Evolutionary conservation across 352 stramenopile genomes (phyloP).

Genomic region (Pythium aristosporum): DNA sequence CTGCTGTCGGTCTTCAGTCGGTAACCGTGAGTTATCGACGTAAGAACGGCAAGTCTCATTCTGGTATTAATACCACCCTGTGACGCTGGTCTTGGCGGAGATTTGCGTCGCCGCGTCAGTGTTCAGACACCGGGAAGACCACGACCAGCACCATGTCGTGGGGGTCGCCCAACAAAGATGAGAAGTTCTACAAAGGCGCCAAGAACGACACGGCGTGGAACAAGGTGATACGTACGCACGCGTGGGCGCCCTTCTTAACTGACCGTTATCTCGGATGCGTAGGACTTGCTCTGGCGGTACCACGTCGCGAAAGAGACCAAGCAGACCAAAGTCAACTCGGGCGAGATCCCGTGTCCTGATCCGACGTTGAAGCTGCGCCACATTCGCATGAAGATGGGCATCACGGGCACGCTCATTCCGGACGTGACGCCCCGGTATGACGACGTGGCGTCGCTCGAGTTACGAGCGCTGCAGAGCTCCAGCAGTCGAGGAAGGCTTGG

Average conservation of each 20-base stretch:
- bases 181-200: conserved; percentile 61
- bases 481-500: conserved; percentile 3
- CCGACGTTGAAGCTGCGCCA: conserved; percentile 31
- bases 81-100: neutral
- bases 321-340: conserved; percentile 39
- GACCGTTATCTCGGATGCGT: neutral
- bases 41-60: no score
- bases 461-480: conserved; percentile 1
- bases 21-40: no score
- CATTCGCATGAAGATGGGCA: conserved; percentile 45
- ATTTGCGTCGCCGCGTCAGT: neutral
- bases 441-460: neutral
- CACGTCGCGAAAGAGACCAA: conserved; percentile 51
- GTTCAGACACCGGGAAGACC: neutral
- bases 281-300: conserved; percentile 50
- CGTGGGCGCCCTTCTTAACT: no score
- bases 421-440: conserved; percentile 38
- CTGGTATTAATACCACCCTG: no score
- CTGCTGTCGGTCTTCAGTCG: no score
- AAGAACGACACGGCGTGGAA: conserved; percentile 56
- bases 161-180: conserved; percentile 34
- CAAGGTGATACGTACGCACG: conserved; percentile 28
- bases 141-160: conserved; percentile 24
- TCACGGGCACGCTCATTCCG: conserved; percentile 47
- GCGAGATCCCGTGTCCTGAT: conserved; percentile 34